Conservation (phyloP, 2,329 filamentous ascomycete genomes). For the Balansia obtecta region DNA sequence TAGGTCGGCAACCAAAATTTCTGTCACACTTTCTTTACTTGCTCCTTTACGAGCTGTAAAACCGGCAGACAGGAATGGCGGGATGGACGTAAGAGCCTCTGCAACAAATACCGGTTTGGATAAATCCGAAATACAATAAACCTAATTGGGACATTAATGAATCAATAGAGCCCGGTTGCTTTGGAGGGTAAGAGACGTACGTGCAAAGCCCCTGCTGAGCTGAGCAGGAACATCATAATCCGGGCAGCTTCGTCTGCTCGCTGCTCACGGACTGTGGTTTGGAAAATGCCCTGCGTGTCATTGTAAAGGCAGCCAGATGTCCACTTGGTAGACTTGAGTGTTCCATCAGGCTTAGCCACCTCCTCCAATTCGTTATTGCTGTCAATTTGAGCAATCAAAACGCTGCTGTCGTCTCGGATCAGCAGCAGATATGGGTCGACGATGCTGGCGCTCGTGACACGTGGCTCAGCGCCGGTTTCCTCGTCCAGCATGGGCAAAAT, state of each 20-base stretch:
- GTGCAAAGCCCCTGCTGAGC: slow-evolving; percentile 58
- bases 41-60: slow-evolving; percentile 57
- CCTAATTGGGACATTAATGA: slow-evolving; percentile 27
- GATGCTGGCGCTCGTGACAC: slow-evolving; percentile 70
- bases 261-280: slow-evolving; percentile 26
- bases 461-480: slow-evolving; percentile 68
- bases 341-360: slow-evolving; percentile 49
- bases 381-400: slow-evolving; percentile 69
- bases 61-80: slow-evolving; percentile 61
- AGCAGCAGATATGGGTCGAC: slow-evolving; percentile 77
- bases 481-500: slow-evolving; percentile 91
- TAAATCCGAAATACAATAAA: slow-evolving; percentile 67
- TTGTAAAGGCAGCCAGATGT: slow-evolving; percentile 71
- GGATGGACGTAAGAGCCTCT: slow-evolving; percentile 66
- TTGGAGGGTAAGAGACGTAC: slow-evolving; percentile 34
- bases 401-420: slow-evolving; percentile 69
- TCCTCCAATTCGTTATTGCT: slow-evolving; percentile 73
- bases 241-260: slow-evolving; percentile 30
- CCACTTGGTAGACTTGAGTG: slow-evolving; percentile 56
- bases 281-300: slow-evolving; percentile 48
- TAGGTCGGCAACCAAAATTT: slow-evolving; percentile 74
- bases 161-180: no score
- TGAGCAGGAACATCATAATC: slow-evolving; percentile 66
- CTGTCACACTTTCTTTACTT: slow-evolving; percentile 59
- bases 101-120: slow-evolving; percentile 59